Conservation (phyloP, 371 early-diverging fungal species). For the Apophysomyces ossiformis region DNA sequence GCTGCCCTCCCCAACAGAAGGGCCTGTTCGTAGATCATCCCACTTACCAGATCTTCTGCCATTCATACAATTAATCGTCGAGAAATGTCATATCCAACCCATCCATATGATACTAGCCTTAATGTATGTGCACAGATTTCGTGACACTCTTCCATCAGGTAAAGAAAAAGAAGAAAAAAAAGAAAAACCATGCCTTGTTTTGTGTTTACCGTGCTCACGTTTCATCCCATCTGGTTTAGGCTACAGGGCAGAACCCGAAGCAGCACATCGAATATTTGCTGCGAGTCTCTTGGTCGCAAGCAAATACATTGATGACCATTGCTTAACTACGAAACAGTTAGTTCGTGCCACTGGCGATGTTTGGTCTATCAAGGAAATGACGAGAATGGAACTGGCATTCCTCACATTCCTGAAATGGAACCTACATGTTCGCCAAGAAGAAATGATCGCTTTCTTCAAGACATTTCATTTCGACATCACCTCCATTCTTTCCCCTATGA, state of each 20-base stretch:
- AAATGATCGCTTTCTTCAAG: constrained; percentile 38
- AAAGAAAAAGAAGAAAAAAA: background rate
- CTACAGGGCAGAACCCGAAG: constrained; percentile 52
- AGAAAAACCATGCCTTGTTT: background rate
- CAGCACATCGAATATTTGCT: constrained; percentile 57
- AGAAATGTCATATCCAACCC: constrained; percentile 49
- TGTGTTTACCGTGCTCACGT: background rate
- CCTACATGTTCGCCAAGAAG: constrained; percentile 41
- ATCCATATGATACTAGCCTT: constrained; percentile 52
- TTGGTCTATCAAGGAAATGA: constrained; percentile 57
- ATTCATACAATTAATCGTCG: constrained; percentile 51
- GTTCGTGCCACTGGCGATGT: constrained; percentile 56
- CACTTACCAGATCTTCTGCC: constrained; percentile 52
- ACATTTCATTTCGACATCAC: constrained; percentile 33
- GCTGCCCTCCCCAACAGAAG: background rate
- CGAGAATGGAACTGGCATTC: constrained; percentile 55
- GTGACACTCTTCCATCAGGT: constrained; percentile 43
- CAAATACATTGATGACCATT: constrained; percentile 53
- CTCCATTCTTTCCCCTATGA: constrained; percentile 21
- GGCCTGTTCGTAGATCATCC: constrained; percentile 23
- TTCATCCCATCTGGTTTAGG: constrained; percentile 17
- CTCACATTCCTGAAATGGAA: constrained; percentile 53
- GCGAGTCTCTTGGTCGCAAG: constrained; percentile 52
- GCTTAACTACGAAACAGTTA: constrained; percentile 46
- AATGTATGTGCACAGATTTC: constrained; percentile 54